Conservation (phyloP, 2,329 filamentous ascomycete genomes). For the Fusarium austroafricanum region DNA sequence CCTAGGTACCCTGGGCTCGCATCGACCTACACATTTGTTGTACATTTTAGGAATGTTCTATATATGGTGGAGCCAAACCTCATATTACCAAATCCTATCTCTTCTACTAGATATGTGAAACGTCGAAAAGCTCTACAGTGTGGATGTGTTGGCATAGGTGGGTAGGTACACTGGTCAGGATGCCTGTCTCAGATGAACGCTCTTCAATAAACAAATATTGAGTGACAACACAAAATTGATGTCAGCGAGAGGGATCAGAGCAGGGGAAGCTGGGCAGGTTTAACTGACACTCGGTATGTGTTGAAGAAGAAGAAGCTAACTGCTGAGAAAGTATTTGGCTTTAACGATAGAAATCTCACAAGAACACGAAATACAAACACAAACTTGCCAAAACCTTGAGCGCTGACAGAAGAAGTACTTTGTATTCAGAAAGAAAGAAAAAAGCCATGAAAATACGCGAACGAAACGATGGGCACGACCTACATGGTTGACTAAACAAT, state of each 20-base stretch:
- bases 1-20: neutral
- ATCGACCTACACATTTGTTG: neutral
- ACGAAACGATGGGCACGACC: neutral
- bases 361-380: no score
- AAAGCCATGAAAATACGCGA: neutral
- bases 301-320: no score
- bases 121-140: neutral
- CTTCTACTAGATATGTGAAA: neutral
- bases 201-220: neutral
- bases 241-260: no score
- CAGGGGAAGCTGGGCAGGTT: no score
- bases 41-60: neutral
- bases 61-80: neutral
- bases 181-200: neutral
- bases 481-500: neutral
- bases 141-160: neutral
- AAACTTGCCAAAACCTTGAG: neutral
- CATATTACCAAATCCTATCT: neutral
- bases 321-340: no score
- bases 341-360: no score
- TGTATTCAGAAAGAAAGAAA: neutral
- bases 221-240: no score
- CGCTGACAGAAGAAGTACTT: neutral
- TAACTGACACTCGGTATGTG: no score
- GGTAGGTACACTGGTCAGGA: no score